phyloP scores from a whole-genome alignment of 2,329 filamentous ascomycete species.

The Botrytis cinerea region DNA sequence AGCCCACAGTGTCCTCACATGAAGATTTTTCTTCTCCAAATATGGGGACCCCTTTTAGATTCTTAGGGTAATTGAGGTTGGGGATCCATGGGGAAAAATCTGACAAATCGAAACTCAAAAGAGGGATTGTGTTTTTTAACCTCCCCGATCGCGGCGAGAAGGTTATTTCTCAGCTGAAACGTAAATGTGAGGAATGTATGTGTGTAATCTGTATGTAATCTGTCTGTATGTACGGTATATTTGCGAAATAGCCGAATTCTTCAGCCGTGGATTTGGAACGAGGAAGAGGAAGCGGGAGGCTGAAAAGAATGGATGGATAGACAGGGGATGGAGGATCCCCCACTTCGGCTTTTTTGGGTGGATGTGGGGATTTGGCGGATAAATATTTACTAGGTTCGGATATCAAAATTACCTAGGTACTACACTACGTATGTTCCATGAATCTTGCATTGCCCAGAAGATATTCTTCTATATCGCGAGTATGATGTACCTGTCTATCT shows the following conservation, averaged over 20 bases:
- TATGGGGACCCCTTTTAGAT: background rate
- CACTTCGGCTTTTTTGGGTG: background rate
- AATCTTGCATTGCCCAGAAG: background rate
- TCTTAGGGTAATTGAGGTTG: background rate
- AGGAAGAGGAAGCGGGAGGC: conserved; percentile 6
- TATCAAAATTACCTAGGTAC: background rate
- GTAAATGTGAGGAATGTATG: background rate
- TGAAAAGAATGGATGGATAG: background rate
- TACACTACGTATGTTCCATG: background rate
- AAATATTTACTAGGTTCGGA: background rate
- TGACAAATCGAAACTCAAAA: background rate
- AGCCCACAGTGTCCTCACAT: background rate
- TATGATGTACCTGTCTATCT: background rate
- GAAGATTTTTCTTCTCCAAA: background rate
- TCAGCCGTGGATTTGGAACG: background rate
- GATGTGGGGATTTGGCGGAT: background rate
- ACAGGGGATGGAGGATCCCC: background rate
- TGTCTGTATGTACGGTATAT: background rate
- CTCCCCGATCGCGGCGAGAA: too few species aligned
- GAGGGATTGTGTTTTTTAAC: background rate
- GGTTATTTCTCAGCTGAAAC: background rate
- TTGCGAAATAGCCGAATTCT: background rate
- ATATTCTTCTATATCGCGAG: background rate
- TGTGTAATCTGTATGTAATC: background rate
- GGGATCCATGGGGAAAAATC: background rate